phyloP scores from a whole-genome alignment of 23 red algal species.

The Gracilaria gracilis region DNA sequence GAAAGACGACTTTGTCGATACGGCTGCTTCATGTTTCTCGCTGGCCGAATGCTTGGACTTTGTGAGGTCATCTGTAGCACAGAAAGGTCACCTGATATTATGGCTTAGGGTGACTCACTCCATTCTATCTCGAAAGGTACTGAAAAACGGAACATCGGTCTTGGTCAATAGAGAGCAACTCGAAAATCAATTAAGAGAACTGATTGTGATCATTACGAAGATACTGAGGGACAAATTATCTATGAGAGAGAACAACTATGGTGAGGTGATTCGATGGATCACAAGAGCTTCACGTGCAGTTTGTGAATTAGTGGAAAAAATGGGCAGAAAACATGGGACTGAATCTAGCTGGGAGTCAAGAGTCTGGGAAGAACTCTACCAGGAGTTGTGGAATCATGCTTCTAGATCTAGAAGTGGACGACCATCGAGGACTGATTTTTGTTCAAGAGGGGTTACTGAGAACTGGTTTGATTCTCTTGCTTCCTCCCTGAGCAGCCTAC shows the following conservation, averaged over 20 bases:
- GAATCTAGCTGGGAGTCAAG: background rate
- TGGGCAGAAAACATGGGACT: background rate
- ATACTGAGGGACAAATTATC: background rate
- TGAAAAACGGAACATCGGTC: conserved; percentile 49
- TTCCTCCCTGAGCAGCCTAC: background rate
- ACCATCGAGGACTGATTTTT: background rate
- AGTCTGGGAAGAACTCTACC: background rate
- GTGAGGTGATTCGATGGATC: conserved; percentile 45
- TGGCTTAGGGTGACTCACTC: conserved; percentile 49
- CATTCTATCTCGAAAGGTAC: conserved; percentile 38
- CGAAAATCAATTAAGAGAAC: conserved; percentile 37
- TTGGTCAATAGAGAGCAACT: conserved; percentile 20
- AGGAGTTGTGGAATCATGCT: conserved; percentile 38
- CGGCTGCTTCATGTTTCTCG: conserved; percentile 52
- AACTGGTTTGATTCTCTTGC: conserved; percentile 32
- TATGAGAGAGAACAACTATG: conserved; percentile 22
- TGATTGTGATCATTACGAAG: conserved; percentile 8
- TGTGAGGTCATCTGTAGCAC: background rate
- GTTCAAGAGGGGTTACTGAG: background rate
- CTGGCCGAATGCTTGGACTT: conserved; percentile 38
- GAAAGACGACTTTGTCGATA: conserved; percentile 47
- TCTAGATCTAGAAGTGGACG: background rate
- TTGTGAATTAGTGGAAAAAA: background rate
- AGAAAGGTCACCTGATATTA: conserved; percentile 28
- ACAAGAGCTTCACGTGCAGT: background rate